phyloP scores from a whole-genome alignment of 192 early-diverging fungal genomes.

The Coemansia sp. region DNA sequence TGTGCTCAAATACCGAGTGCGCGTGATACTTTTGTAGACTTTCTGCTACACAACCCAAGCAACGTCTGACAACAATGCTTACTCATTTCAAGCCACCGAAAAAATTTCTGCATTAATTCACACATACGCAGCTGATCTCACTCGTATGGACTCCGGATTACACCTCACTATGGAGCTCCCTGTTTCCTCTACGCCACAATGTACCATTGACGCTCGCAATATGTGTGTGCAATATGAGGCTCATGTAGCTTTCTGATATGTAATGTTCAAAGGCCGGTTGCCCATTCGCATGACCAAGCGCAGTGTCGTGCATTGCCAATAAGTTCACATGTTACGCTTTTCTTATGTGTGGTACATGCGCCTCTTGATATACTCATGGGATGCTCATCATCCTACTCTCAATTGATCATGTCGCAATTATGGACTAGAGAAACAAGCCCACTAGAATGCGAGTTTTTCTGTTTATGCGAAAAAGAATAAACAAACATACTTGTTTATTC shows the following conservation, averaged over 20 bases:
- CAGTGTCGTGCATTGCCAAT: neutral
- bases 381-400: neutral
- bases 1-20: neutral
- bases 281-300: too few species aligned
- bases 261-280: neutral
- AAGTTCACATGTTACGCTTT: neutral
- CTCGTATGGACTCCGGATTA: neutral
- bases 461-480: too few species aligned
- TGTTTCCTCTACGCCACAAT: neutral
- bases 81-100: neutral
- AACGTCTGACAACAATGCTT: neutral
- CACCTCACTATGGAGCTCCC: neutral
- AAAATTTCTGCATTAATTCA: neutral
- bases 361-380: neutral
- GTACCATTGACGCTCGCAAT: neutral
- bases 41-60: neutral
- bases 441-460: too few species aligned
- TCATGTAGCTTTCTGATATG: neutral
- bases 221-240: neutral
- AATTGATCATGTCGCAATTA: neutral
- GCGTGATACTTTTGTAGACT: neutral
- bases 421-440: too few species aligned
- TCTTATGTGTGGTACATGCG: neutral
- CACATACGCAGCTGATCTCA: neutral
- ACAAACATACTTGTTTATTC: too few species aligned